These are phyloP conservation scores for Carpinus fangiana DNA, from an alignment of 306 rosid species.

Conservation along the genomic window DNA sequence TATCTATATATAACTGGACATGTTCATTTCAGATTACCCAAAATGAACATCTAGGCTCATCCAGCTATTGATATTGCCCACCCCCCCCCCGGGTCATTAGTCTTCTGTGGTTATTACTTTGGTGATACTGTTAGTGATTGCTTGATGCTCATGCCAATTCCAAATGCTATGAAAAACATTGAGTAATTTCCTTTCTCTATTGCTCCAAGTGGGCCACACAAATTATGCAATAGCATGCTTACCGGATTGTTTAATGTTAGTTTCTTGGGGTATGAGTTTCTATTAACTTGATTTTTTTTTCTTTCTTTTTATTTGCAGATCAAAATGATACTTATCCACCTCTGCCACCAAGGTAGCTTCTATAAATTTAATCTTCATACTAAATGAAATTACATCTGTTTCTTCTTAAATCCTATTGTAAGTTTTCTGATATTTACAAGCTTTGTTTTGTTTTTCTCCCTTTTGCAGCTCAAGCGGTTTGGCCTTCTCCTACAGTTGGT, in stretches of 20 bases:
- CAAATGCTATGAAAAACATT: not conserved
- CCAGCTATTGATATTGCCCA: too few relatives aligned
- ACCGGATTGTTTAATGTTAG: not conserved
- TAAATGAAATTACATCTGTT: slow-evolving; percentile 18
- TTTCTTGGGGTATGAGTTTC: not conserved
- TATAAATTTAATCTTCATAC: slow-evolving; percentile 15
- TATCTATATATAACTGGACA: too few relatives aligned
- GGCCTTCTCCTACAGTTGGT: slow-evolving; percentile 41
- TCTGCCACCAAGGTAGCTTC: slow-evolving; percentile 56
- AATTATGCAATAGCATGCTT: not conserved
- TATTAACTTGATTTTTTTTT: slow-evolving; percentile 11
- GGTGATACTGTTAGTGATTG: not conserved
- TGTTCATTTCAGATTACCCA: too few relatives aligned
- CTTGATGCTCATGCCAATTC: not conserved
- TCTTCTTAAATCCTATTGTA: slow-evolving; percentile 16
- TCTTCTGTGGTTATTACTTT: too few relatives aligned
- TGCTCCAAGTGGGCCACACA: not conserved
- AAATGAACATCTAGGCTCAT: too few relatives aligned
- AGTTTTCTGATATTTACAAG: slow-evolving; percentile 15
- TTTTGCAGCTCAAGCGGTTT: slow-evolving; percentile 76
- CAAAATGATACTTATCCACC: slow-evolving; percentile 44
- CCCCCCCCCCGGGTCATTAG: not conserved
- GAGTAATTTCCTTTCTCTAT: not conserved
- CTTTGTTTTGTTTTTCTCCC: slow-evolving; percentile 20
- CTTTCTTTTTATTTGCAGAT: slow-evolving; percentile 49